phyloP scores from a whole-genome alignment of 306 rosid genomes.

The Lathyrus tuberosus region DNA sequence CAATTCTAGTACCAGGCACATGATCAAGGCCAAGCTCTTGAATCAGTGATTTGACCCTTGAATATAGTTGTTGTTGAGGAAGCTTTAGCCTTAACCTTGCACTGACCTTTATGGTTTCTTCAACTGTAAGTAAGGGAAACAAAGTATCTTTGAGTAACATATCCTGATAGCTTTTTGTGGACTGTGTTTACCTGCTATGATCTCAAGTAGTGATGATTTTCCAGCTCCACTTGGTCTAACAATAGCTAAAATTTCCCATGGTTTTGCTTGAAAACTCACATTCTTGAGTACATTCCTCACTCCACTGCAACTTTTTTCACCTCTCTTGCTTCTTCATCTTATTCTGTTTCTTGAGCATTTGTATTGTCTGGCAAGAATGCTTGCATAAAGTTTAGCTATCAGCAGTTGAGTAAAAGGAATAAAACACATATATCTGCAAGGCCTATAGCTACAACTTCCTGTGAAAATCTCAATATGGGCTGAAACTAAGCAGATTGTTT shows the following conservation, averaged over 20 bases:
- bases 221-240: constrained; percentile 98
- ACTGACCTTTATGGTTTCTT: constrained; percentile 86
- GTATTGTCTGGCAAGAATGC: background rate
- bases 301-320: constrained; percentile 38
- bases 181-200: constrained; percentile 71
- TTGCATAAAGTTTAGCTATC: background rate
- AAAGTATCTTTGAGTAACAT: constrained; percentile 74
- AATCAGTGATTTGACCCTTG: constrained; percentile 68
- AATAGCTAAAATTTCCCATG: constrained; percentile 85
- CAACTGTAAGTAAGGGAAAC: constrained; percentile 82
- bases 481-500: constrained; percentile 65
- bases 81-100: constrained; percentile 65
- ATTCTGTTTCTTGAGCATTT: constrained; percentile 39
- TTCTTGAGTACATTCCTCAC: constrained; percentile 62
- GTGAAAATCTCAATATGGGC: constrained; percentile 72
- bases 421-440: background rate
- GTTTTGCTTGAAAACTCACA: constrained; percentile 63
- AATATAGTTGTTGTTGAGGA: constrained; percentile 50
- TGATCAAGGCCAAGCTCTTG: constrained; percentile 76
- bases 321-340: constrained; percentile 39
- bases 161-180: constrained; percentile 75
- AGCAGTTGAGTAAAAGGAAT: background rate
- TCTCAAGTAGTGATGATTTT: constrained; percentile 82
- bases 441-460: constrained; percentile 50
- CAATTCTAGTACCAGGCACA: constrained; percentile 69